phyloP scores from a whole-genome alignment of 495 filamentous ascomycete genomes.

The Talaromyces adpressus region DNA sequence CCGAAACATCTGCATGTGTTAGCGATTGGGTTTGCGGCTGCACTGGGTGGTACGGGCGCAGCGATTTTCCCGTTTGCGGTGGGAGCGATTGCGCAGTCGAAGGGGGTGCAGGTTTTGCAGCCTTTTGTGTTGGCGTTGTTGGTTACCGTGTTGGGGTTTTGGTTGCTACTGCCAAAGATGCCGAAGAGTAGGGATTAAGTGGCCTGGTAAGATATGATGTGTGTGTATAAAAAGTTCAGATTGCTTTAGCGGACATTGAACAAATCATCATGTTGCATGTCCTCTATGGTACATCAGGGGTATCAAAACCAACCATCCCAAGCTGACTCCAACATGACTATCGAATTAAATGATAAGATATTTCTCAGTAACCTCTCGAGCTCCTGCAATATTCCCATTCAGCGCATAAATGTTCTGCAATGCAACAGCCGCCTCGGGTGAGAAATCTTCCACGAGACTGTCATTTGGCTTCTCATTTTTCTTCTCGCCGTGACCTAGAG shows the following conservation, averaged over 20 bases:
- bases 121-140: slow-evolving; percentile 67
- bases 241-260: not conserved
- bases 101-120: slow-evolving; percentile 72
- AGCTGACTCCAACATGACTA: not conserved
- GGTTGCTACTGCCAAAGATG: slow-evolving; percentile 36
- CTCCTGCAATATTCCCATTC: slow-evolving; percentile 50
- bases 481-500: slow-evolving; percentile 9
- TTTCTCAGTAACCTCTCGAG: slow-evolving; percentile 49
- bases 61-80: slow-evolving; percentile 79
- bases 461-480: slow-evolving; percentile 10
- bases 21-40: slow-evolving; percentile 76
- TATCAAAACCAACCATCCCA: not conserved
- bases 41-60: slow-evolving; percentile 73
- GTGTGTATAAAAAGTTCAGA: not conserved
- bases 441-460: slow-evolving; percentile 53
- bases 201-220: not conserved
- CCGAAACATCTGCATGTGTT: slow-evolving; percentile 72
- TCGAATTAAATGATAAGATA: slow-evolving; percentile 41
- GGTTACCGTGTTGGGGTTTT: slow-evolving; percentile 48
- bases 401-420: slow-evolving; percentile 62
- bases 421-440: slow-evolving; percentile 68
- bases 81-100: slow-evolving; percentile 73
- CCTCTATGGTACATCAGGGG: not conserved
- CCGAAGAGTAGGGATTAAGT: slow-evolving; percentile 5
- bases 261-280: not conserved